phyloP scores from a whole-genome alignment of 495 filamentous ascomycete species.

The Aspergillus sclerotioniger region DNA sequence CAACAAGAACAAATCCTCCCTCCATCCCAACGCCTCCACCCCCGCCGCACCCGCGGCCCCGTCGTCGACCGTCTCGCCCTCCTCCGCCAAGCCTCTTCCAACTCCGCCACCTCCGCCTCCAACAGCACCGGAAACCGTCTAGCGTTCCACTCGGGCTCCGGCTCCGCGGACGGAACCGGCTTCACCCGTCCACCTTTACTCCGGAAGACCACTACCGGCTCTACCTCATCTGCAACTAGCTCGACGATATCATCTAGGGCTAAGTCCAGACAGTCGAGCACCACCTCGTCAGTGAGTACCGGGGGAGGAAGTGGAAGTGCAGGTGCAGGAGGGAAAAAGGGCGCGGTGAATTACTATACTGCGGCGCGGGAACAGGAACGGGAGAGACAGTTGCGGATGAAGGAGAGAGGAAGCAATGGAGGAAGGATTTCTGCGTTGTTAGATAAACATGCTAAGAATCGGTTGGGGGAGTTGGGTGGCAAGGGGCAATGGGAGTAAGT shows the following conservation, averaged over 20 bases:
- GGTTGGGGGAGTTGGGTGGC: constrained; percentile 32
- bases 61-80: constrained; percentile 82
- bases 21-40: constrained; percentile 21
- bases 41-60: constrained; percentile 49
- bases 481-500: constrained; percentile 41
- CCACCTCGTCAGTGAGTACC: constrained; percentile 27
- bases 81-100: constrained; percentile 62
- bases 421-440: constrained; percentile 38
- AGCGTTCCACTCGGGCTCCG: constrained; percentile 58
- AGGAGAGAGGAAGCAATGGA: constrained; percentile 40
- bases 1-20: not conserved
- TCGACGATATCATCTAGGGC: not conserved
- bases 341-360: constrained; percentile 77
- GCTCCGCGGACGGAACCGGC: constrained; percentile 37
- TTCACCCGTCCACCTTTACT: constrained; percentile 80
- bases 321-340: constrained; percentile 61
- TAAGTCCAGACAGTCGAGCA: constrained; percentile 18
- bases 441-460: constrained; percentile 35
- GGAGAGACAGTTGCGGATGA: constrained; percentile 54
- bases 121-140: constrained; percentile 41
- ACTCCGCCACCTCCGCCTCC: constrained; percentile 44
- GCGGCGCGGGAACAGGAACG: constrained; percentile 70
- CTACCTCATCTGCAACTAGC: constrained; percentile 26
- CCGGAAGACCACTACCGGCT: constrained; percentile 69
- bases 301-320: constrained; percentile 39